These are phyloP conservation scores for Lactarius indigo DNA, from an alignment of 768 basidiomycete species.

Conservation along the genomic window DNA sequence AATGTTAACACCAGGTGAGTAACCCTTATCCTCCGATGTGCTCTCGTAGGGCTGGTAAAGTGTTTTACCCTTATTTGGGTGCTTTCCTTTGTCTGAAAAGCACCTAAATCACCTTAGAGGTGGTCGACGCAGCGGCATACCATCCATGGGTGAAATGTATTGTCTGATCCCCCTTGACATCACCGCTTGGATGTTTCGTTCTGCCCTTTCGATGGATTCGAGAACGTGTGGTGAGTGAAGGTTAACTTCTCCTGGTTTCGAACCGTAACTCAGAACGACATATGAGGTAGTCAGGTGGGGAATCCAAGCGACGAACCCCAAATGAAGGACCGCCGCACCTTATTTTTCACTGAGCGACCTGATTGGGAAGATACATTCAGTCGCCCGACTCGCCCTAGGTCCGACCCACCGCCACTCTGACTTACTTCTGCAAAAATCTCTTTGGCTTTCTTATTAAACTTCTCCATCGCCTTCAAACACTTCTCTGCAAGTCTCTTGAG, in stretches of 20 bases:
- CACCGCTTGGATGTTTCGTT: not conserved
- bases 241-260: not conserved
- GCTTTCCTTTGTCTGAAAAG: not conserved
- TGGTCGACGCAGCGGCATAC: not conserved
- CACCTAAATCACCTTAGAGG: not conserved
- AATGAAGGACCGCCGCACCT: not conserved
- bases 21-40: not conserved
- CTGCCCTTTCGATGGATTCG: not conserved
- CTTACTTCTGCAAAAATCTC: not conserved
- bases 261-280: not conserved
- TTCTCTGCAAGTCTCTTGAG: not conserved
- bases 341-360: not conserved
- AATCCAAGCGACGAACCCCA: no score
- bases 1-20: not conserved
- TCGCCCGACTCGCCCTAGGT: not conserved
- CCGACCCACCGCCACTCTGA: not conserved
- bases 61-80: not conserved
- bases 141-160: not conserved
- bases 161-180: not conserved
- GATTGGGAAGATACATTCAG: not conserved
- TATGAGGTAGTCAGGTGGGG: not conserved
- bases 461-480: not conserved
- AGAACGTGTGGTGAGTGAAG: not conserved
- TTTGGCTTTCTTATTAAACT: not conserved
- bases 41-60: not conserved